A percentile compares a stretch with the other conserved stretches of the same genome.
These are phyloP conservation scores for Komagataella kurtzmanii DNA, from an alignment of 805 yeast species.

Conservation along the genomic window DNA sequence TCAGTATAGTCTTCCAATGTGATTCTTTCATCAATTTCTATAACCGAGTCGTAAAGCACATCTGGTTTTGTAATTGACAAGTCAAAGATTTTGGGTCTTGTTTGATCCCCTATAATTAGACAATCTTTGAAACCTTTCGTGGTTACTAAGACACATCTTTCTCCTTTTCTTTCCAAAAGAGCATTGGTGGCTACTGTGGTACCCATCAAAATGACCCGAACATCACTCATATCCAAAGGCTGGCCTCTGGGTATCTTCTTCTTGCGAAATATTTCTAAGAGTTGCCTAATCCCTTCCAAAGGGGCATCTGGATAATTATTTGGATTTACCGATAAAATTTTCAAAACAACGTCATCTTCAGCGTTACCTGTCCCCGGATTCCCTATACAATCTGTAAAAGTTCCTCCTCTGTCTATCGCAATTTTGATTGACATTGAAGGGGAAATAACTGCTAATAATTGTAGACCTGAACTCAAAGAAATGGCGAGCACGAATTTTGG, in stretches of 20 bases:
- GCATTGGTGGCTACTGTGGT: conserved; percentile 97
- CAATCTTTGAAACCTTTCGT: conserved; percentile 85
- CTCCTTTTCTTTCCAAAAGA: conserved; percentile 84
- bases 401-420: conserved; percentile 55
- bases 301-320: conserved; percentile 84
- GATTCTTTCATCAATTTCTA: conserved; percentile 84
- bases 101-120: conserved; percentile 76
- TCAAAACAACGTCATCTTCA: conserved; percentile 53
- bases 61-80: conserved; percentile 60
- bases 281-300: conserved; percentile 76
- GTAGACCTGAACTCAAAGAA: neutral
- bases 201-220: conserved; percentile 73
- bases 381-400: conserved; percentile 70
- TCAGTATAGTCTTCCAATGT: conserved; percentile 73
- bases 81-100: conserved; percentile 84
- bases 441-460: neutral
- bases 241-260: conserved; percentile 41
- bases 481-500: neutral
- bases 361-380: conserved; percentile 33
- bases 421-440: neutral
- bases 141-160: conserved; percentile 70
- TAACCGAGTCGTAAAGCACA: conserved; percentile 59
- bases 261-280: conserved; percentile 48
- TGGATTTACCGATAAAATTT: conserved; percentile 81
- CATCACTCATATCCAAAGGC: conserved; percentile 47